Evolutionary conservation across 2,329 filamentous ascomycete genomes (phyloP), one percentile per base, ranked within the genome.

Genomic region (Nothophoma quercina): DNA sequence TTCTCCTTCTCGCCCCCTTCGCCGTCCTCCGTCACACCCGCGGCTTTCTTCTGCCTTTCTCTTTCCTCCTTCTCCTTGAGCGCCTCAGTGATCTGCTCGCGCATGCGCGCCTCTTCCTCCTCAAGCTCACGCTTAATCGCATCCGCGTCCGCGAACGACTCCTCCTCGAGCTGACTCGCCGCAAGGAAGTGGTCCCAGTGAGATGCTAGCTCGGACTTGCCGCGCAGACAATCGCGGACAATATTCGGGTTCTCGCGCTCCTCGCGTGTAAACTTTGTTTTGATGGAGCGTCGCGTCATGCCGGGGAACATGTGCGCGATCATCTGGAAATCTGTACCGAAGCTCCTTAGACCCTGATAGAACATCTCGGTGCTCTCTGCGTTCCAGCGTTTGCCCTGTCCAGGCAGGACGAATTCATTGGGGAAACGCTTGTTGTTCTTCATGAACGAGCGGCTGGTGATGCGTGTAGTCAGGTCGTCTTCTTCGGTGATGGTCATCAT

Each of bases 291-390:
- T 15, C 91, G 83, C 54, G 84, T 88, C 66, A 88, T 86, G 58
- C 84, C 83, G 1, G 86, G 84, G 66, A 96, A 93, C 82, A 92
- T 86, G 63, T 85, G 84, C 53, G 84, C 83, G 63, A 96, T 92
- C 75, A 90, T 90, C 70, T 88, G 83, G 68, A 95, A 96, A 69
- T 93, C 90, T 1, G 89, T 93, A 49, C 91, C 91, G 67, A 91
- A 93, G 81, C 88, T 89, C 51, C 81, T 77, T 2, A 96, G 79
- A 1, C 85, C 87, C 22, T 87, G 83, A 77, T 92, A 95, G 75
- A 95, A 95, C 35, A 84, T 79, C 48, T 89, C 87, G 3, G 88
- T 93, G 54, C 87, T 84, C 10, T 84, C 82, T n/a, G 84, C 80
- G 41, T 81, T 85, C 91, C 91, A 96, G 4, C 66, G 64, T 32